Evolutionary conservation across 2,329 filamentous ascomycete species (phyloP).

Genomic region (Calonectria pteridis): DNA sequence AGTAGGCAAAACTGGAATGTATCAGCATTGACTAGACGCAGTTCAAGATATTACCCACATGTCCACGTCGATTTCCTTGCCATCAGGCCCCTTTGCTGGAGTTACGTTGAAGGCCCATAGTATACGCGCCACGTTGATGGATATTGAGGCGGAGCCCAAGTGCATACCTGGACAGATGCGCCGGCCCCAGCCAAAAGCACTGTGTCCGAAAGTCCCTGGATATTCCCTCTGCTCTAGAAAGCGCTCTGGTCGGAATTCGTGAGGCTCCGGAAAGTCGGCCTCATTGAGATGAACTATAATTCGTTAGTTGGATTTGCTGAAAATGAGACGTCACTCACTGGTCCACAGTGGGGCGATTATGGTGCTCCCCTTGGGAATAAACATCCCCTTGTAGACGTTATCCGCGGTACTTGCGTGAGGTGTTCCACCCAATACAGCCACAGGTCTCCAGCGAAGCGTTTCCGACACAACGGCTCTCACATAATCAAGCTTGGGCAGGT

Average conservation of each 20-base stretch:
- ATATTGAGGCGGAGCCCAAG: conserved; percentile 63
- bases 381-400: conserved; percentile 56
- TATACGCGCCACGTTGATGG: conserved; percentile 59
- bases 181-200: conserved; percentile 57
- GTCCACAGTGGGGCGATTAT: conserved; percentile 58
- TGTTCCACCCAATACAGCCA: conserved; percentile 57
- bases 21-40: neutral
- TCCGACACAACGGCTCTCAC: conserved; percentile 53
- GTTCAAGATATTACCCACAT: conserved; percentile 48
- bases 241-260: conserved; percentile 53
- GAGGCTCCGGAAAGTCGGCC: conserved; percentile 55
- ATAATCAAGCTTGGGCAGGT: conserved; percentile 50
- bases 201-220: conserved; percentile 53
- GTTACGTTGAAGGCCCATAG: conserved; percentile 66
- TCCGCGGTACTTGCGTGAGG: conserved; percentile 61
- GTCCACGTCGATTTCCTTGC: conserved; percentile 51
- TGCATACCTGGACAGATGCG: conserved; percentile 60
- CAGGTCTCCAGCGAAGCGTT: conserved; percentile 56
- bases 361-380: conserved; percentile 58
- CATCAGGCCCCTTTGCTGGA: conserved; percentile 46
- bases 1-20: conserved; percentile 53
- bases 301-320: neutral
- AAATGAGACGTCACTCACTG: conserved; percentile 46
- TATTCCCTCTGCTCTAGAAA: conserved; percentile 51
- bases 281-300: conserved; percentile 55